A percentile compares a stretch with the other conserved stretches of the same genome.
phyloP scores from a whole-genome alignment of 345 rosid species.

The Mallotus nudiflorus region DNA sequence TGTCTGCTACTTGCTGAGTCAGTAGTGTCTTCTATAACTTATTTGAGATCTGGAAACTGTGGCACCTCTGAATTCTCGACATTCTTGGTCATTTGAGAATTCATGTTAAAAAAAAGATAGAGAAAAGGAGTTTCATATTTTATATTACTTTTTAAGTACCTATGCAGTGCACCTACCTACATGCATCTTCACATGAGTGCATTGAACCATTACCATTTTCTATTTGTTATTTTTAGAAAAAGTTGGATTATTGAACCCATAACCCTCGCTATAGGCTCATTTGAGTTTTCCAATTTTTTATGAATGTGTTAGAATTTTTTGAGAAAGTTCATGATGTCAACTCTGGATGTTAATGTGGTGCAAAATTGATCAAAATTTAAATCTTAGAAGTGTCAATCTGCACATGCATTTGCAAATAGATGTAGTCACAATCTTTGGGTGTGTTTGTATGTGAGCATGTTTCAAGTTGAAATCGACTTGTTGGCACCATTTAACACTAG shows the following conservation, averaged over 20 bases:
- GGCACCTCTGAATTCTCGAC: background rate
- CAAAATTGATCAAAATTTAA: background rate
- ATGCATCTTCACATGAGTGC: background rate
- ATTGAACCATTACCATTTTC: background rate
- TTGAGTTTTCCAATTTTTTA: background rate
- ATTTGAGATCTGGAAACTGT: background rate
- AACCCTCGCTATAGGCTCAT: background rate
- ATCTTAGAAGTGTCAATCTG: background rate
- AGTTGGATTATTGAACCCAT: background rate
- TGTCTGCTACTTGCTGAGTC: background rate
- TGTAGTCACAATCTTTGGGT: background rate
- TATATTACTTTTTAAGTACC: background rate
- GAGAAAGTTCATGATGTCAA: background rate
- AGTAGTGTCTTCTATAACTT: background rate
- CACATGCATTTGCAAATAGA: background rate
- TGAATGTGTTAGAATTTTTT: no score
- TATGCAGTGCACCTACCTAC: background rate
- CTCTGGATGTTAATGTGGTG: background rate
- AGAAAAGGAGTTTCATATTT: background rate
- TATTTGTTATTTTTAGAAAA: background rate
- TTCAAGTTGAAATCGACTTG: background rate
- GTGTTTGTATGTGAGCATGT: background rate
- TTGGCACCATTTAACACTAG: constrained; percentile 14
- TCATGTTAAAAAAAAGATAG: background rate
- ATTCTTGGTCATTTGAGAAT: background rate